Evolutionary conservation across 208 protist species (phyloP).

Genomic region (Crithidia brevicula): DNA sequence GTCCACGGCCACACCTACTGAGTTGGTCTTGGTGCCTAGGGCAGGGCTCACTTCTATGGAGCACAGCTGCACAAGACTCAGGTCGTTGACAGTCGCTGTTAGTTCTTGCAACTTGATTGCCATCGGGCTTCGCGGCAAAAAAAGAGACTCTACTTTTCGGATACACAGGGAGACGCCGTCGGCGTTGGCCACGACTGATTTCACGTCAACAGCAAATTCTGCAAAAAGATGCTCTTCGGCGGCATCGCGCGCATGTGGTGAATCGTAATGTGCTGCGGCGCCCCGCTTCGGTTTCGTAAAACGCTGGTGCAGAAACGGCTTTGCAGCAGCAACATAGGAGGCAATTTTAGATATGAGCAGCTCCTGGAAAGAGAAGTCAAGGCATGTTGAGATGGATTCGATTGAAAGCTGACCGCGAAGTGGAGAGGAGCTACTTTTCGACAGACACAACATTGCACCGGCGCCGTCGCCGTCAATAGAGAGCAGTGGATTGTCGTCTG

Average conservation of each 20-base stretch:
- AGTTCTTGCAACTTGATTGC: constrained; percentile 18
- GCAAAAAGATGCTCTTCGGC: constrained; percentile 1
- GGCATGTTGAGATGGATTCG: constrained; percentile 10
- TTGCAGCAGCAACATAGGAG: constrained; percentile 20
- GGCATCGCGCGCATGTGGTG: background rate
- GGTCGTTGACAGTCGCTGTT: background rate
- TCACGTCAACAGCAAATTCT: constrained; percentile 17
- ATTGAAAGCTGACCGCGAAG: constrained; percentile 3
- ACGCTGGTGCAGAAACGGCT: constrained; percentile 20
- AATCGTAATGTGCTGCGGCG: background rate
- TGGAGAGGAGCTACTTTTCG: constrained; percentile 8
- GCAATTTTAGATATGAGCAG: constrained; percentile 15
- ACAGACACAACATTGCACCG: constrained; percentile 6
- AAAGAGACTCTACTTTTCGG: background rate
- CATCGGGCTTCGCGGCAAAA: constrained; percentile 2
- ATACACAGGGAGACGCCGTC: constrained; percentile 16
- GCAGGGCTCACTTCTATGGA: constrained; percentile 10
- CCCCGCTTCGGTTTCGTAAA: background rate
- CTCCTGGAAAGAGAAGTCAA: constrained; percentile 24
- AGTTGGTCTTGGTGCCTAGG: background rate
- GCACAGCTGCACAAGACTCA: constrained; percentile 20
- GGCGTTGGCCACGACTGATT: constrained; percentile 13
- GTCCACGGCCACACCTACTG: constrained; percentile 10
- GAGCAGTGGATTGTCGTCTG: constrained; percentile 16
- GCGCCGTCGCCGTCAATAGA: constrained; percentile 7